Evolutionary conservation across 1,139 yeast genomes (phyloP), one percentile per base, ranked within the genome.

Genomic region (Pichia sp.): DNA sequence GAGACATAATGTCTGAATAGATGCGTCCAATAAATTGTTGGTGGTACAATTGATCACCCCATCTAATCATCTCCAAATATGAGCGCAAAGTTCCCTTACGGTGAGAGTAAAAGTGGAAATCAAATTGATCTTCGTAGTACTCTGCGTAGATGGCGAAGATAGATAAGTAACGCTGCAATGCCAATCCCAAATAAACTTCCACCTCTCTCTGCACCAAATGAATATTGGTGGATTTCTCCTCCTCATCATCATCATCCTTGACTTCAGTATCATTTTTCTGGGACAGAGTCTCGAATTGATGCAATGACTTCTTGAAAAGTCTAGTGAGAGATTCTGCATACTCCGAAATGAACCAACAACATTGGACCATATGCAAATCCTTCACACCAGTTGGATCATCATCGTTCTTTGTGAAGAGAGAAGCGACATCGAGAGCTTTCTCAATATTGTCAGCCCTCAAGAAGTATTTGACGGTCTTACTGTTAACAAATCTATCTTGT

Each of bases 61-160:
- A 91, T 33, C 66, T 60, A 37, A 88, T 50, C 67, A 84, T 74
- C 20, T 76, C 78, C 26, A 84, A 50, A 53, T 91, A 91, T 18
- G 91, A 80, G 44, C 94, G 71, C 20, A 93, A 80, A 5, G 97
- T 85, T 13, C 97, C 97, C 50, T 82, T 77, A 62, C 96, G 76
- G 68, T 85, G 74, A 56, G 95, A 82, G 59, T 86, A 91, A 30
- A 83, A 79, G 58, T 91, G 98, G 77, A 91, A 91, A 56, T 91
- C 99, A 49, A 82, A 73, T 61, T 91, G 96, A 54, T 93, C 98
- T 44, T 74, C 75, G 55, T 66, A 73, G 60, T 79, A 86, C 39
- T 76, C 83, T 34, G 74, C 70, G 59, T 78, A 86, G 22, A 82
- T 72, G 42, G 77, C 75, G 35, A 77, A 64, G 23, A 87, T 69